Evolutionary conservation across 257 asterid species (phyloP).

Genomic region (Nicotiana tabacum): DNA sequence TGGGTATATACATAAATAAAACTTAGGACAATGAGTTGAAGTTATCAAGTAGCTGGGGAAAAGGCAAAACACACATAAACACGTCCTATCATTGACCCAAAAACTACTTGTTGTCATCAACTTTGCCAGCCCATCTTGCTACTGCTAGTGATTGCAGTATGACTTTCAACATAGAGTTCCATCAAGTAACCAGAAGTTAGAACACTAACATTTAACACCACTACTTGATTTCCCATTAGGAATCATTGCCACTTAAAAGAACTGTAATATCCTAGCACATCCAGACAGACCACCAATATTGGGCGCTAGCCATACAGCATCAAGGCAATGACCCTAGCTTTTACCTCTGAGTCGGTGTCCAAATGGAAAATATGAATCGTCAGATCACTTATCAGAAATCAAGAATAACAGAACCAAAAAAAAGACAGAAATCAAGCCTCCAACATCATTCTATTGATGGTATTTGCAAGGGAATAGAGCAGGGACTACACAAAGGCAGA

Average conservation of each 20-base stretch:
- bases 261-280: not conserved
- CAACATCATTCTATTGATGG: not conserved
- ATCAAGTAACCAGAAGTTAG: not conserved
- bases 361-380: not conserved
- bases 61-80: not conserved
- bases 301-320: not conserved
- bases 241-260: not conserved
- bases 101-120: not conserved
- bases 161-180: not conserved
- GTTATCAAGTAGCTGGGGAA: not conserved
- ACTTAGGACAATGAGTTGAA: not conserved
- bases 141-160: not conserved
- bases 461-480: not conserved
- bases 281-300: not conserved
- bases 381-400: not conserved
- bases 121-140: not conserved
- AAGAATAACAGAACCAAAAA: not conserved
- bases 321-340: not conserved
- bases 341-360: not conserved
- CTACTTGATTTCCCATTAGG: not conserved
- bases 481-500: not conserved
- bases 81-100: not conserved
- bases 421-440: not conserved
- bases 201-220: not conserved
- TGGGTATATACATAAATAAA: not conserved